Evolutionary conservation across 352 stramenopile genomes (phyloP), one percentile per base, ranked within the genome.

Genomic region (Pythium vanterpoolii): DNA sequence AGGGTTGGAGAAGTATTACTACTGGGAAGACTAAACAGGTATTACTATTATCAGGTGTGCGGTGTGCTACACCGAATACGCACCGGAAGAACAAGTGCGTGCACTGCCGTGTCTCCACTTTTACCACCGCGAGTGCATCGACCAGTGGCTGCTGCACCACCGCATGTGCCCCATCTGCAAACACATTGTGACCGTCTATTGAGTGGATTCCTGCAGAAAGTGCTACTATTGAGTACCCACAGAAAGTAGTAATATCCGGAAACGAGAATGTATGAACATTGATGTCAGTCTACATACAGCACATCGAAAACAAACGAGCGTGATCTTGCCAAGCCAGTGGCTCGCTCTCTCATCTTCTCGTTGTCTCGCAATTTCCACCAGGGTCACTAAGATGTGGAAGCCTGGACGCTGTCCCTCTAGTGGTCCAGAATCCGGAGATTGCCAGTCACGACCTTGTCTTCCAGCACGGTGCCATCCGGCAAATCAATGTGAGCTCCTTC

Each of bases 361-460:
- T 46, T 24, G 39, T 46, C n/a, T 27, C 39, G 39, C n/a, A 28
- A 19, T 16, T 27, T 7, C 10, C 38, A 10, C 18, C 6, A 24
- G 38, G 13, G 21, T 26, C 13, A 18, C 40, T 46, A 21, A n/a
- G 34, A 18, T 42, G 34, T n/a, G 5, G 10, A 40, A 40, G 34
- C 34, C 13, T 19, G 10, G 6, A 16, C 8, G 9, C 3, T n/a
- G n/a, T n/a, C n/a, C 18, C 21, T 34, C 31, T 69, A 97, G 72
- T 97, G 90, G 69, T 98, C 93, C 34, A 98, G 76, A 54, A 98
- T 98, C 33, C 90, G 79, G 43, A 98, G 62, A 64, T 97, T 97
- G 30, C 93, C 93, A 1, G 93, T 98, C 55, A 98, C 90, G 39
- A 98, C 93, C 73, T 97, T 97, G 69, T 98, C 90, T 77, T 96